Evolutionary conservation across 108 stramenopile genomes (phyloP).

Genomic region (Parietichytrium sp.): DNA sequence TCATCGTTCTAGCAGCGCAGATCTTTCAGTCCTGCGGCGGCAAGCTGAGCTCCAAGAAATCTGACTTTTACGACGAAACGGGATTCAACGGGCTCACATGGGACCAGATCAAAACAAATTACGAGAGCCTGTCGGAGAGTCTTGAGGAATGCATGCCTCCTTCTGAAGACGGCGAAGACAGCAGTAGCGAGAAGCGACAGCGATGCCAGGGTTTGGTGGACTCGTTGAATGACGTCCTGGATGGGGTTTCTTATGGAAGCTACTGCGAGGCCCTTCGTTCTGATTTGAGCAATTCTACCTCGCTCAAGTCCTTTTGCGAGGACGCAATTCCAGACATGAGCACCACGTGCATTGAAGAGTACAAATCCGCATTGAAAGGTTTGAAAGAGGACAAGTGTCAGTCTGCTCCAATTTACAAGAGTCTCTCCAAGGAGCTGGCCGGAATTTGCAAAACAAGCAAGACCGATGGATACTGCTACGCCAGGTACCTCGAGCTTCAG

Average conservation of each 20-base stretch:
- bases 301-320: background rate
- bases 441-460: background rate
- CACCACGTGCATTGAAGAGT: background rate
- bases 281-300: background rate
- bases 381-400: background rate
- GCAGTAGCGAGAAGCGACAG: background rate
- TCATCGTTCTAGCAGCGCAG: background rate
- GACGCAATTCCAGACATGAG: too few relatives aligned
- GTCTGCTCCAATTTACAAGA: background rate
- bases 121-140: background rate
- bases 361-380: background rate
- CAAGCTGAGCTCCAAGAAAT: background rate
- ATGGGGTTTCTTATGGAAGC: background rate
- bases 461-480: background rate
- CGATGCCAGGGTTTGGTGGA: background rate
- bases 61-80: background rate
- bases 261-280: background rate
- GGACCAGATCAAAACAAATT: background rate
- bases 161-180: background rate
- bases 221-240: background rate
- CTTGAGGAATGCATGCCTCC: background rate
- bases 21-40: background rate
- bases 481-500: background rate
- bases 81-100: background rate
- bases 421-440: background rate